Conservation (phyloP, 2,329 filamentous ascomycete species). For the Salinomyces thailandicus region DNA sequence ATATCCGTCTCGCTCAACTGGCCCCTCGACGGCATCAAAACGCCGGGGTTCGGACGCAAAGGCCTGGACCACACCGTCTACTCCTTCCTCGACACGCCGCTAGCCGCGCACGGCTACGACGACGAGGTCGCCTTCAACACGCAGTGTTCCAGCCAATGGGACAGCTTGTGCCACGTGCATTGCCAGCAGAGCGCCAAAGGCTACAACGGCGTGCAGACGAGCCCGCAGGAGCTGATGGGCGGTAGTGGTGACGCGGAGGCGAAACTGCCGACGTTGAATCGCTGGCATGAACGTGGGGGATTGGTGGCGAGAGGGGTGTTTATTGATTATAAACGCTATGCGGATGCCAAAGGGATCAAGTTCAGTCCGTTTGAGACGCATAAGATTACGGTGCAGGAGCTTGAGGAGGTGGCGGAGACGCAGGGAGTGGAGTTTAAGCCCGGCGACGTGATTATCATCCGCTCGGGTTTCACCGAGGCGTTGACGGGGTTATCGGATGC, state of each 20-base stretch:
- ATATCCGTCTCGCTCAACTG: conserved; percentile 34
- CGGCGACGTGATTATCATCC: conserved; percentile 49
- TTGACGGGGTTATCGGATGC: conserved; percentile 31
- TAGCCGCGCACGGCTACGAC: conserved; percentile 29
- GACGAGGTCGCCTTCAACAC: conserved; percentile 40
- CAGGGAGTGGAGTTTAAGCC: conserved; percentile 34
- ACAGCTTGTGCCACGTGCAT: conserved; percentile 34
- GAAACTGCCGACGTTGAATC: conserved; percentile 23
- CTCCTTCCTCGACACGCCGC: conserved; percentile 26
- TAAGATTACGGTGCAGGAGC: conserved; percentile 33
- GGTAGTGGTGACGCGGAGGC: conserved; percentile 21
- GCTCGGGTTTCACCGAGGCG: conserved; percentile 41
- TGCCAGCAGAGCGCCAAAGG: conserved; percentile 31
- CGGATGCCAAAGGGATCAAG: conserved; percentile 43
- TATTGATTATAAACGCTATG: conserved; percentile 50
- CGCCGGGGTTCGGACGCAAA: conserved; percentile 27
- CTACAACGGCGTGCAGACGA: conserved; percentile 41
- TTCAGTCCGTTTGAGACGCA: conserved; percentile 44
- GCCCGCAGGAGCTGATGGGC: conserved; percentile 18
- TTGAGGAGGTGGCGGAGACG: conserved; percentile 36
- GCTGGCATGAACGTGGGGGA: conserved; percentile 44
- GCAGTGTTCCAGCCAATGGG: conserved; percentile 37
- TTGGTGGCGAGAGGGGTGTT: conserved; percentile 47
- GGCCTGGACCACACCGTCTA: conserved; percentile 27
- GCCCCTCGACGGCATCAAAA: conserved; percentile 26